Percentiles rank a stretch among this genome's conserved stretches.
Conservation (phyloP, 306 rosid genomes). For the Hippophae gyantsensis region DNA sequence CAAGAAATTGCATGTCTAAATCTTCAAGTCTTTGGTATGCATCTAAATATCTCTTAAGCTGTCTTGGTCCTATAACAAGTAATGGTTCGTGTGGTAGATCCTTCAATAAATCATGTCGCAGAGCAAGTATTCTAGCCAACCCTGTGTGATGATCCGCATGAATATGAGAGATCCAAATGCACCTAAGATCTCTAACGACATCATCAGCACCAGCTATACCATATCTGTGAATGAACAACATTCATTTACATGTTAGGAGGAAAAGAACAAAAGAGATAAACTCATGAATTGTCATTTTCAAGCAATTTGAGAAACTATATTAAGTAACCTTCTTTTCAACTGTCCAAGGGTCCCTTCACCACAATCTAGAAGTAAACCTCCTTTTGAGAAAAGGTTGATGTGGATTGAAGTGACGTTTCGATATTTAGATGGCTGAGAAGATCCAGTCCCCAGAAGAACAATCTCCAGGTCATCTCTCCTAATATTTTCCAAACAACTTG, state of each 20-base stretch:
- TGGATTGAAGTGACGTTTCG: constrained; percentile 83
- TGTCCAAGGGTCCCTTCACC: constrained; percentile 97
- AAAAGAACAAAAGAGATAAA: not conserved
- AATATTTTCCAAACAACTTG: constrained; percentile 68
- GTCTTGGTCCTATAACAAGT: constrained; percentile 79
- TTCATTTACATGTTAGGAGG: constrained; percentile 2
- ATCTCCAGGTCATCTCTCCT: constrained; percentile 92
- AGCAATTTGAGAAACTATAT: constrained; percentile 6
- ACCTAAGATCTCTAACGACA: constrained; percentile 54
- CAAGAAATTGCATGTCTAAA: constrained; percentile 78
- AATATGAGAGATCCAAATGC: constrained; percentile 92
- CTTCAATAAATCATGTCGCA: constrained; percentile 56
- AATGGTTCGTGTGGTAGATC: constrained; percentile 70
- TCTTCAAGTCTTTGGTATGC: constrained; percentile 88
- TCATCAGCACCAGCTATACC: constrained; percentile 75
- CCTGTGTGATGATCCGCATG: constrained; percentile 97
- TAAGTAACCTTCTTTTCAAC: constrained; percentile 70
- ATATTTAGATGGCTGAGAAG: constrained; percentile 95
- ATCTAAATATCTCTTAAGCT: constrained; percentile 65
- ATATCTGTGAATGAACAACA: constrained; percentile 48
- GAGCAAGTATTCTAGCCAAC: constrained; percentile 77
- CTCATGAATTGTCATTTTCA: not conserved
- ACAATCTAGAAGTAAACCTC: constrained; percentile 81
- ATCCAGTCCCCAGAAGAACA: constrained; percentile 91
- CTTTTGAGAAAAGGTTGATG: constrained; percentile 72